Percentiles rank a stretch among this genome's conserved stretches.
These are phyloP conservation scores for Pezicula carpinea DNA, from an alignment of 2,329 filamentous ascomycete species.

Conservation along the genomic window DNA sequence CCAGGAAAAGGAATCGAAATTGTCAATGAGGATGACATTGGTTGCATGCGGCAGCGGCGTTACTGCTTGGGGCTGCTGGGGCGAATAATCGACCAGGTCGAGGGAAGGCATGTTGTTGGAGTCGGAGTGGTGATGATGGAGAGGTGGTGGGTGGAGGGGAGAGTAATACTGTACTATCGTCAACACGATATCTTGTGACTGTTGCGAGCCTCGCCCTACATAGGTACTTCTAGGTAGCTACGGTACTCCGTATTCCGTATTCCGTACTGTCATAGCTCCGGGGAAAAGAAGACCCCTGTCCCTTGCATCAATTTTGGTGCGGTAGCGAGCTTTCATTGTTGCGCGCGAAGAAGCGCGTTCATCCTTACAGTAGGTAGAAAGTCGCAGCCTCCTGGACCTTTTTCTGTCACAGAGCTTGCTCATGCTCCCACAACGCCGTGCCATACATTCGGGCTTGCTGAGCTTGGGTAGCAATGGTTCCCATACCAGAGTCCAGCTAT, in stretches of 20 bases:
- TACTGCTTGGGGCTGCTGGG: slow-evolving; percentile 73
- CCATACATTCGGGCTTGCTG: slow-evolving; percentile 30
- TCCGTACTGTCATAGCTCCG: no score
- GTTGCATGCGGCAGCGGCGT: slow-evolving; percentile 72
- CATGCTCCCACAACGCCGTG: slow-evolving; percentile 23
- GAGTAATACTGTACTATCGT: not conserved
- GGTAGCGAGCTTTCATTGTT: slow-evolving; percentile 1
- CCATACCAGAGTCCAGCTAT: slow-evolving; percentile 65
- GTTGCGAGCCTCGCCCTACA: not conserved
- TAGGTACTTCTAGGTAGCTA: no score
- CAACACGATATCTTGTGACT: not conserved
- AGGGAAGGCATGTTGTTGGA: slow-evolving; percentile 35
- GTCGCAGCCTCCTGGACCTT: slow-evolving; percentile 2
- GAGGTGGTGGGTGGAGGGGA: not conserved
- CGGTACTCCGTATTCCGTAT: no score
- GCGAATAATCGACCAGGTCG: slow-evolving; percentile 73
- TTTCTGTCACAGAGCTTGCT: slow-evolving; percentile 10
- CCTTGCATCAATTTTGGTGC: not conserved
- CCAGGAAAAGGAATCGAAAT: slow-evolving; percentile 99
- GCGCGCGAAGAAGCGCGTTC: slow-evolving; percentile 13
- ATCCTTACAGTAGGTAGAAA: slow-evolving; percentile 10
- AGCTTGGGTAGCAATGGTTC: slow-evolving; percentile 62
- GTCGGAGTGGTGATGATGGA: not conserved
- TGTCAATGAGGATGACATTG: slow-evolving; percentile 94
- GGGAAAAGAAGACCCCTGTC: not conserved